Conservation (phyloP, 2,329 filamentous ascomycete species). For the Cytospora piceae region DNA sequence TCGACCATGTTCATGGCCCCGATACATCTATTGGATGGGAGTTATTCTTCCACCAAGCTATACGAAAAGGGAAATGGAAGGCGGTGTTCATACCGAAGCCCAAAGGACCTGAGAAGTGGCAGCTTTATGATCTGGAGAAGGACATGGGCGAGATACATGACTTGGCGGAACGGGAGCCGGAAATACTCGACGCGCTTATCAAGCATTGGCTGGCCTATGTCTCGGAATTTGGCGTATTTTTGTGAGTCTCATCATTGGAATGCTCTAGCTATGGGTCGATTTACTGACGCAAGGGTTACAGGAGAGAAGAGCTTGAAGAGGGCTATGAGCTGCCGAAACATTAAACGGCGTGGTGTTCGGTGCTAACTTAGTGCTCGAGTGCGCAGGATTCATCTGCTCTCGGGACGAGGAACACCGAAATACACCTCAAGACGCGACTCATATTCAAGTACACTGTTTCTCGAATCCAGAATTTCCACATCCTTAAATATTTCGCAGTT, state of each 20-base stretch:
- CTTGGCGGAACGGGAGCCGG: constrained; percentile 9
- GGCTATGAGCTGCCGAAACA: not conserved
- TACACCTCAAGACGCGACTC: no score
- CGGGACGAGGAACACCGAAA: no score
- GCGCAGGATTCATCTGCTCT: no score
- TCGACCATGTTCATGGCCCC: not conserved
- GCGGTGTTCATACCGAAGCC: constrained; percentile 14
- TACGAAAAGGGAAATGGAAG: constrained; percentile 14
- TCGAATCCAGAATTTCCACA: no score
- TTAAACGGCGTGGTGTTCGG: not conserved
- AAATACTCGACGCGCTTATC: constrained; percentile 1
- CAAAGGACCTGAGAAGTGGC: constrained; percentile 10
- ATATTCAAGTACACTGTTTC: no score
- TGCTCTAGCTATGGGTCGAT: not conserved
- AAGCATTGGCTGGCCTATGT: constrained; percentile 8
- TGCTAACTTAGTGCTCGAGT: no score
- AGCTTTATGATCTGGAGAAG: constrained; percentile 11
- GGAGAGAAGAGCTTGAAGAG: constrained; percentile 4
- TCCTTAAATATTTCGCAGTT: no score
- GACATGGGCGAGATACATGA: constrained; percentile 14
- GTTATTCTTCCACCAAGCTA: constrained; percentile 12
- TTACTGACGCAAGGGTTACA: not conserved
- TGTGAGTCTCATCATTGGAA: not conserved
- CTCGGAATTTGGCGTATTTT: constrained; percentile 1
- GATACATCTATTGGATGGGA: constrained; percentile 12